Conservation (phyloP, 352 stramenopile species). For the Thraustochytrium sp. region DNA sequence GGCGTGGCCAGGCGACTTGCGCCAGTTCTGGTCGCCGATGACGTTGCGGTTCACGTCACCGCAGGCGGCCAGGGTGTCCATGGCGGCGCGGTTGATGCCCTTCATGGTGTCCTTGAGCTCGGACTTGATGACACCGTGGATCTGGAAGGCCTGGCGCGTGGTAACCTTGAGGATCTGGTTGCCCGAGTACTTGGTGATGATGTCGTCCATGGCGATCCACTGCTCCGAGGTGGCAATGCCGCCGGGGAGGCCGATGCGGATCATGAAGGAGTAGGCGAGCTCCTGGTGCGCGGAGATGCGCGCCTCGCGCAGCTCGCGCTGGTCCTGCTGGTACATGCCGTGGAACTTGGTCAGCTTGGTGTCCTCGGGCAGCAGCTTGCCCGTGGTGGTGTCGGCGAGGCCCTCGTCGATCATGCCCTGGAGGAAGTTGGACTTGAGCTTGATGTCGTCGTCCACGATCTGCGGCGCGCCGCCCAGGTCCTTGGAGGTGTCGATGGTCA, state of each 20-base stretch:
- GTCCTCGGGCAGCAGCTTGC: constrained; percentile 63
- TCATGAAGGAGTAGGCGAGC: constrained; percentile 93
- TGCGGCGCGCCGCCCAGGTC: constrained; percentile 63
- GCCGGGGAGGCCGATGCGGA: constrained; percentile 89
- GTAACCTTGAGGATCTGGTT: constrained; percentile 85
- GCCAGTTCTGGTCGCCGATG: constrained; percentile 79
- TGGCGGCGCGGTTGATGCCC: constrained; percentile 78
- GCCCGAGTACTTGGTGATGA: constrained; percentile 84
- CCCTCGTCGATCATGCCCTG: constrained; percentile 63
- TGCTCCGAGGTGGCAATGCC: constrained; percentile 85
- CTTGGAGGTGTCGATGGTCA: constrained; percentile 65
- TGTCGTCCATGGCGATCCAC: constrained; percentile 85
- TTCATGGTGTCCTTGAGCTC: constrained; percentile 92
- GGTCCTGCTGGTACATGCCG: constrained; percentile 93
- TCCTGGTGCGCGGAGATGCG: constrained; percentile 62
- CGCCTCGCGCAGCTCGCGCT: constrained; percentile 65
- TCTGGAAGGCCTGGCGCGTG: constrained; percentile 91
- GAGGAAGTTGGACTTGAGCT: constrained; percentile 67
- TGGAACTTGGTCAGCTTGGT: constrained; percentile 90
- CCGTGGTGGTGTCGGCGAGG: constrained; percentile 66
- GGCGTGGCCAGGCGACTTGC: constrained; percentile 76
- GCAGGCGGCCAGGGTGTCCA: constrained; percentile 89
- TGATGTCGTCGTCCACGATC: constrained; percentile 74
- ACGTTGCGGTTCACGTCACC: constrained; percentile 95
- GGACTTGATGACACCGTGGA: constrained; percentile 93